Percentiles rank a stretch among this genome's conserved stretches.
Conservation (phyloP, 306 rosid species). For the Pyrus pyrifolia region DNA sequence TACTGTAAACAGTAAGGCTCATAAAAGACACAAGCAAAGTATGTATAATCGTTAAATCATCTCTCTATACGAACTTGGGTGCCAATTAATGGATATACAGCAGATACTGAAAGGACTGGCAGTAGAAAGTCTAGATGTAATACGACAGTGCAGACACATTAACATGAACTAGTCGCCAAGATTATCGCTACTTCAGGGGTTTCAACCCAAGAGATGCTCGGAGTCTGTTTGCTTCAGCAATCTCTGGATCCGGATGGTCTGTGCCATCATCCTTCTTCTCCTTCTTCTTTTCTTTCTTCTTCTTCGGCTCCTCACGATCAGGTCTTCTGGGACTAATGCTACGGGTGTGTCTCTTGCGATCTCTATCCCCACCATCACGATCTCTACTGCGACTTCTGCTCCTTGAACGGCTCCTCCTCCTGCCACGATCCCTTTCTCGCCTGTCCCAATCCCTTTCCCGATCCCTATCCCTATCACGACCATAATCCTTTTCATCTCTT, state of each 20-base stretch:
- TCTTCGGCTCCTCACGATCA: slow-evolving; percentile 76
- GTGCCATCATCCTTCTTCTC: slow-evolving; percentile 72
- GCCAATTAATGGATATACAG: not conserved
- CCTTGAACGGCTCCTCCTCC: slow-evolving; percentile 81
- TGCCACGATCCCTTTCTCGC: slow-evolving; percentile 86
- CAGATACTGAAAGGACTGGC: not conserved
- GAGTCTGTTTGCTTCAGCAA: slow-evolving; percentile 71
- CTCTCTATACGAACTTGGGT: not conserved
- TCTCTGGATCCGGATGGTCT: slow-evolving; percentile 81
- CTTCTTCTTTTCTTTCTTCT: slow-evolving; percentile 60
- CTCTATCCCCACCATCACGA: slow-evolving; percentile 50
- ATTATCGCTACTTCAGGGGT: slow-evolving; percentile 39
- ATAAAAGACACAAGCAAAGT: not conserved
- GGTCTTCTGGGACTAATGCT: slow-evolving; percentile 72
- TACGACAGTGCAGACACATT: not conserved
- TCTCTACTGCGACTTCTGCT: slow-evolving; percentile 87
- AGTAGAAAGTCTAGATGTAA: not conserved
- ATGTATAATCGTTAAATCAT: not conserved
- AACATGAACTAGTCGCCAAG: not conserved
- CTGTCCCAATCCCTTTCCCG: slow-evolving; percentile 38
- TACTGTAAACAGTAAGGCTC: too few relatives aligned
- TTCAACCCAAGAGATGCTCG: slow-evolving; percentile 86
- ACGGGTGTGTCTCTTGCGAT: slow-evolving; percentile 68
- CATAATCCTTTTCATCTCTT: slow-evolving; percentile 63
- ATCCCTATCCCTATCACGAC: slow-evolving; percentile 57